Conservation (phyloP, 345 rosid genomes). For the Rhizophora mangle region DNA sequence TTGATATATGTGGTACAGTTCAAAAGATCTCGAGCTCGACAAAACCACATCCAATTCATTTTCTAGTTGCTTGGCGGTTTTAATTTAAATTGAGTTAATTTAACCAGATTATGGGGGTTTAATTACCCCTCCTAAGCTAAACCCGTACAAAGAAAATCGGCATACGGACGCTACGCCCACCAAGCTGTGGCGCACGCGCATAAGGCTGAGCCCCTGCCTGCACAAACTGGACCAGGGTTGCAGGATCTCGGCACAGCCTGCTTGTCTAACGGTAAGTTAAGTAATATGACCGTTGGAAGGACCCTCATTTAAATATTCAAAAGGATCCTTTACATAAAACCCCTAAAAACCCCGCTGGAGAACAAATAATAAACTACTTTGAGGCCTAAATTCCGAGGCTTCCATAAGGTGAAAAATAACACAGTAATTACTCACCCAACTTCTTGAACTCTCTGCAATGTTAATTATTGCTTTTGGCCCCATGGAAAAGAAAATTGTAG, state of each 20-base stretch:
- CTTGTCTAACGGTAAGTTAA: constrained; percentile 42
- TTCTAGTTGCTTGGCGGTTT: no score
- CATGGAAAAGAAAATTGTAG: no score
- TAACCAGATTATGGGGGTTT: not conserved
- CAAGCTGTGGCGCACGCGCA: constrained; percentile 20
- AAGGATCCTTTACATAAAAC: not conserved
- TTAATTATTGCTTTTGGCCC: not conserved
- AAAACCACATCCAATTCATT: no score
- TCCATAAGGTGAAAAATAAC: not conserved
- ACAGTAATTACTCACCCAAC: no score
- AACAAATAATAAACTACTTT: not conserved
- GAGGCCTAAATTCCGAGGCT: not conserved
- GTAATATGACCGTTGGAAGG: constrained; percentile 38
- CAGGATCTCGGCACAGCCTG: constrained; percentile 12
- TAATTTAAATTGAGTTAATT: no score
- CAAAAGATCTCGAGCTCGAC: no score
- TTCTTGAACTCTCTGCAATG: constrained; percentile 6
- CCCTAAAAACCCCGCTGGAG: no score
- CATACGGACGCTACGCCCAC: constrained; percentile 14
- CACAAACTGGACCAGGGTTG: constrained; percentile 19
- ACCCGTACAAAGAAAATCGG: no score
- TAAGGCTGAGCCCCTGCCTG: not conserved
- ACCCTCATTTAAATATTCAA: constrained; percentile 18
- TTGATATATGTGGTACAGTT: no score
- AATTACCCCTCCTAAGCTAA: no score